Evolutionary conservation across 2,329 filamentous ascomycete genomes (phyloP), one percentile per base, ranked within the genome.

Genomic region (Pezicula rhizophila): DNA sequence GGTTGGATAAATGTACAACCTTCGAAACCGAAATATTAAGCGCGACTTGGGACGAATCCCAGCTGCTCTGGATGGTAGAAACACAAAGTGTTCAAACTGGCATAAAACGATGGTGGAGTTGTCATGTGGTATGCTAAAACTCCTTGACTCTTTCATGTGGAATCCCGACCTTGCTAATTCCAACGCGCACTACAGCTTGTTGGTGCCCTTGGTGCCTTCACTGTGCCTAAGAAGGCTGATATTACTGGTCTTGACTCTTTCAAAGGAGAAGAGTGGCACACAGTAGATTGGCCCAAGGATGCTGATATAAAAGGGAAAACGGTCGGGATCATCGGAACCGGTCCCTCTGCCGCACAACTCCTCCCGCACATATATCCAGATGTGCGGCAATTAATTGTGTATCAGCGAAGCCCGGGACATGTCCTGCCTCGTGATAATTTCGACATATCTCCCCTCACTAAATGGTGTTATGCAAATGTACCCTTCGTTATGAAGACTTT

Each of bases 241-340:
- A 38, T 26, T 25, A 62, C 72, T 0, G 71, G 71, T 0, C 58
- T 78, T 3, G 56, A 72, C 2, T 56, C 60, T 11, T 80, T 77
- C 56, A 56, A 69, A 41, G 77, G 78, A 6, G 60, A 68, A 2
- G 52, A 12, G 10, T 62, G 80, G 18, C 78, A 80, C 58, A 79
- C 71, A 5, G 77, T 76, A 1, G 64, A 64, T 10, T 81, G 77
- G 76, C 72, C 74, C 1, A 64, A 70, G 26, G 56, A 66, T 17
- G 75, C 75, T 42, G 69, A 76, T 49, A 70, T 68, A 50, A 54
- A 64, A 14, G 69, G 67, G 51, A 79, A 78, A 57, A 68, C 64
- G 0, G 70, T 79, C 7, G 75, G 72, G 2, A 65, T 79, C 17
- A 76, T 80, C 44, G 77, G 77, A 11, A 77, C 77, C 45, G 77